A percentile compares a stretch with the other conserved stretches of the same genome.
Conservation (phyloP, 1,284 basidiomycete genomes). For the Moniliella sp. region DNA sequence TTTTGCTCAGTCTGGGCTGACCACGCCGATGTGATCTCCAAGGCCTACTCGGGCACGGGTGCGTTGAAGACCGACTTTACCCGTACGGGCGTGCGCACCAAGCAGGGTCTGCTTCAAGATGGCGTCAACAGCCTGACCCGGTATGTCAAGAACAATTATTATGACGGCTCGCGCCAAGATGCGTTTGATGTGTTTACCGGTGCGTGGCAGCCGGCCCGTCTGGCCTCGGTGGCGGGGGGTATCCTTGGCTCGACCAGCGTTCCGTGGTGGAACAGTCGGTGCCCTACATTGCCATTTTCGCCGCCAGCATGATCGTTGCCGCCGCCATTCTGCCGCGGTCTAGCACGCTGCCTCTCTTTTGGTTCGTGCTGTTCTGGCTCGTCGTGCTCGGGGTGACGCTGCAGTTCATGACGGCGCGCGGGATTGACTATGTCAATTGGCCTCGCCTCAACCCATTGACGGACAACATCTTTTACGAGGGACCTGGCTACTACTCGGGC, state of each 20-base stretch:
- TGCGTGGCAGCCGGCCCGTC: constrained; percentile 54
- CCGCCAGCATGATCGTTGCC: constrained; percentile 48
- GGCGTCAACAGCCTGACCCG: constrained; percentile 65
- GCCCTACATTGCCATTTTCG: constrained; percentile 60
- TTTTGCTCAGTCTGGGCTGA: constrained; percentile 81
- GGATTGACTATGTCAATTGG: constrained; percentile 29
- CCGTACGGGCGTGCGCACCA: constrained; percentile 72
- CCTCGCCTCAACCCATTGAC: constrained; percentile 25
- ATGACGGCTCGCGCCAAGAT: constrained; percentile 67
- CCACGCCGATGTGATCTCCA: constrained; percentile 75
- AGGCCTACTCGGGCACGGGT: constrained; percentile 79
- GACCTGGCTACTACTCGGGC: constrained; percentile 24
- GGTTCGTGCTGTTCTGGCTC: constrained; percentile 13
- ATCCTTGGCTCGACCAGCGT: constrained; percentile 54
- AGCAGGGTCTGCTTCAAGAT: constrained; percentile 58
- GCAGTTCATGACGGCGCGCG: constrained; percentile 20
- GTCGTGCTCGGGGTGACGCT: constrained; percentile 7
- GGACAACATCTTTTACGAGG: constrained; percentile 23
- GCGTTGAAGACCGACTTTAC: constrained; percentile 91
- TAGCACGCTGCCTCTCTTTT: constrained; percentile 3
- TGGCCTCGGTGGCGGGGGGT: constrained; percentile 42
- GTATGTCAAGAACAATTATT: constrained; percentile 90
- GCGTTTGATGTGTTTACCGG: constrained; percentile 66
- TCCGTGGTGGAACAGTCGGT: constrained; percentile 60
- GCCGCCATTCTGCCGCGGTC: constrained; percentile 12